Evolutionary conservation across 345 rosid species (phyloP).

Genomic region (Citrus medica): DNA sequence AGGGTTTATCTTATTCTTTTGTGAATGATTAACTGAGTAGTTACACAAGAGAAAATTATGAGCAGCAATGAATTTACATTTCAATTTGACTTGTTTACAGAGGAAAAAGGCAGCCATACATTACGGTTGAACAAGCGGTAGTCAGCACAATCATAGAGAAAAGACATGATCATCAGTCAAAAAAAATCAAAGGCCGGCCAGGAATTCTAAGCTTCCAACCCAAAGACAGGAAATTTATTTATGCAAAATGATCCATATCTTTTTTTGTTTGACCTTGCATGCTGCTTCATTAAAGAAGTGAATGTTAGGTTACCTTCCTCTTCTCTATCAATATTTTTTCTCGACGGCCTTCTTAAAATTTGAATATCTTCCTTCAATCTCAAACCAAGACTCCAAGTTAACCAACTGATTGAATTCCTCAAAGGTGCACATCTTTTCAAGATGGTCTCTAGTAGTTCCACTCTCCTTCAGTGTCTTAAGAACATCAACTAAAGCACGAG

Average conservation of each 20-base stretch:
- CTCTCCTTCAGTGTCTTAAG: slow-evolving; percentile 40
- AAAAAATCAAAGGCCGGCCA: too few relatives aligned
- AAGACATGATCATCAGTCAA: not conserved
- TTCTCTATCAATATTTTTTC: slow-evolving; percentile 9
- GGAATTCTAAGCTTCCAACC: too few relatives aligned
- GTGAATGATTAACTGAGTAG: too few relatives aligned
- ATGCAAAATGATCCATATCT: not conserved
- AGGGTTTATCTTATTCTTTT: too few relatives aligned
- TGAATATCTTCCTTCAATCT: slow-evolving; percentile 38
- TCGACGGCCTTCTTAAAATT: not conserved
- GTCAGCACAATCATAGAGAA: not conserved
- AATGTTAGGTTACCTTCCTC: not conserved
- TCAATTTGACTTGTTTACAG: too few relatives aligned
- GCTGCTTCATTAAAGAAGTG: not conserved
- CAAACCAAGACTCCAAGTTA: slow-evolving; percentile 40
- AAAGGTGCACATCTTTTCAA: slow-evolving; percentile 42
- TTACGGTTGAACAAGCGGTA: not conserved
- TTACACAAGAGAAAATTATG: too few relatives aligned
- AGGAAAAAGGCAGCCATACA: too few relatives aligned
- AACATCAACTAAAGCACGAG: slow-evolving; percentile 39
- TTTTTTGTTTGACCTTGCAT: not conserved
- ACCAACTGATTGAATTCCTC: slow-evolving; percentile 45
- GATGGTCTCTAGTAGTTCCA: slow-evolving; percentile 36
- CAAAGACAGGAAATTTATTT: not conserved
- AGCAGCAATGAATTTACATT: too few relatives aligned